Percentiles rank a stretch among this genome's conserved stretches.
phyloP scores from a whole-genome alignment of 1,139 yeast genomes.

The Saccharomyces hybrid region DNA sequence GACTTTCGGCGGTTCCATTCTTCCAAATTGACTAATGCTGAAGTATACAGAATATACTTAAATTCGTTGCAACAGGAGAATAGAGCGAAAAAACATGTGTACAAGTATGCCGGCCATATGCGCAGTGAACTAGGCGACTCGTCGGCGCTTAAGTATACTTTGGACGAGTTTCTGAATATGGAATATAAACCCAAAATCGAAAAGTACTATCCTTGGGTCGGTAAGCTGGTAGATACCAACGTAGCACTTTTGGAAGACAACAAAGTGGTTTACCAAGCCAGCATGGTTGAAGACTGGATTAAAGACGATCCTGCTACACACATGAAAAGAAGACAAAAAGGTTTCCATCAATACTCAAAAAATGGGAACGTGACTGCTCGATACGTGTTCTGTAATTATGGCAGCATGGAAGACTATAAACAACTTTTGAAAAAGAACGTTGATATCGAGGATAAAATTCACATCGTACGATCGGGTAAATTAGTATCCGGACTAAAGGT shows the following conservation, averaged over 20 bases:
- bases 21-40: conserved; percentile 54
- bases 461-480: conserved; percentile 53
- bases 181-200: conserved; percentile 50
- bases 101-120: conserved; percentile 30
- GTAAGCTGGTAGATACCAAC: conserved; percentile 44
- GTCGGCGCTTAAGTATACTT: conserved; percentile 41
- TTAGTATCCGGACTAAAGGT: conserved; percentile 44
- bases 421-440: conserved; percentile 37
- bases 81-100: conserved; percentile 35
- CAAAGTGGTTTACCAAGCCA: conserved; percentile 47
- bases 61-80: conserved; percentile 32
- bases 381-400: conserved; percentile 57
- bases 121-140: conserved; percentile 26
- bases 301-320: conserved; percentile 64
- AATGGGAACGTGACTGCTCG: conserved; percentile 51
- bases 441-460: conserved; percentile 40
- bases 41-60: conserved; percentile 47
- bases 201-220: conserved; percentile 50
- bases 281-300: conserved; percentile 59
- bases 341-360: conserved; percentile 56
- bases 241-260: conserved; percentile 37
- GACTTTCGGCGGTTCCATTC: conserved; percentile 76
- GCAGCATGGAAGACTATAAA: conserved; percentile 51
- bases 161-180: conserved; percentile 35
- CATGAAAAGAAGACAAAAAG: conserved; percentile 39